phyloP scores from a whole-genome alignment of 2,329 filamentous ascomycete species.

The Colletotrichum lini region DNA sequence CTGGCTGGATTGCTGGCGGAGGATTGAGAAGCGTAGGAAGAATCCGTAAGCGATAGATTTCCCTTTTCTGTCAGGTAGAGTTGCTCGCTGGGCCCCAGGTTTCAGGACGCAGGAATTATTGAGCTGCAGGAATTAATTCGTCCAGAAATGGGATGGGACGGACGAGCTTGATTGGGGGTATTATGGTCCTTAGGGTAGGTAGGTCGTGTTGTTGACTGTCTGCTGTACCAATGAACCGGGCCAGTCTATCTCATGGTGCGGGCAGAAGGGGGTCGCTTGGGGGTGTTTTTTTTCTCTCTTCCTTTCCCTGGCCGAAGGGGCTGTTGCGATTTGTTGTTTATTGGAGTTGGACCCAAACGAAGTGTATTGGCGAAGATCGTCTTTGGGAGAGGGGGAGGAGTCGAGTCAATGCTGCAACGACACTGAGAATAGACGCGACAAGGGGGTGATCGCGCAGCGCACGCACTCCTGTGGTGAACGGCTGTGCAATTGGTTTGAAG shows the following conservation, averaged over 20 bases:
- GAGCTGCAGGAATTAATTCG: slow-evolving; percentile 42
- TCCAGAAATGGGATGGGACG: slow-evolving; percentile 37
- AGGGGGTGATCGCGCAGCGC: slow-evolving; percentile 27
- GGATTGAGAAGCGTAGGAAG: slow-evolving; percentile 27
- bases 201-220: slow-evolving; percentile 23
- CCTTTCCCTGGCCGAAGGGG: slow-evolving; percentile 1
- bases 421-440: slow-evolving; percentile 34
- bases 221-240: slow-evolving; percentile 54
- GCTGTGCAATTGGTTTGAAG: slow-evolving; percentile 31
- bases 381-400: slow-evolving; percentile 8
- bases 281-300: neutral
- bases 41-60: slow-evolving; percentile 20
- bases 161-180: slow-evolving; percentile 39
- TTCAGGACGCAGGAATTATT: slow-evolving; percentile 41
- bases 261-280: slow-evolving; percentile 26
- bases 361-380: slow-evolving; percentile 30
- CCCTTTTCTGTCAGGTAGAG: slow-evolving; percentile 9
- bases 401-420: slow-evolving; percentile 32
- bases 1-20: slow-evolving; percentile 26
- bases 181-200: slow-evolving; percentile 34
- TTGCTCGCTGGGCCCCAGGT: slow-evolving; percentile 32
- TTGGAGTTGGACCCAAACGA: slow-evolving; percentile 33
- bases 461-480: slow-evolving; percentile 33
- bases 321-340: slow-evolving; percentile 55
- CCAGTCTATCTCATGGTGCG: slow-evolving; percentile 62